Conservation (phyloP, 2,329 filamentous ascomycete species). For the Berkeleyomyces basicola region DNA sequence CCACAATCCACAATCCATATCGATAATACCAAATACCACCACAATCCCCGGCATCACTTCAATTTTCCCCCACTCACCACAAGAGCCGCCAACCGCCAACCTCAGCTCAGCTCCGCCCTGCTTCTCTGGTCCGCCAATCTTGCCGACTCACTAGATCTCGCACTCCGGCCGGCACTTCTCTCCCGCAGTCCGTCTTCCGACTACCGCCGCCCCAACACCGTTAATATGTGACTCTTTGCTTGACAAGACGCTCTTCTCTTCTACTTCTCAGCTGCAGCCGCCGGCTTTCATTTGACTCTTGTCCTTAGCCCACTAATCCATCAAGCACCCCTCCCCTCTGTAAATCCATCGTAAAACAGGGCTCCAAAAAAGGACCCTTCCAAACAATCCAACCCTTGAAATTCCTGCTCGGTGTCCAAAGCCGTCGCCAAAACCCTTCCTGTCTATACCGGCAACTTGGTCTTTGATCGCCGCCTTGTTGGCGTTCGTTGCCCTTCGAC, state of each 20-base stretch:
- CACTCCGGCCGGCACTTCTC: background rate
- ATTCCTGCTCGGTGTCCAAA: background rate
- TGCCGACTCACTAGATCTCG: background rate
- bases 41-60: background rate
- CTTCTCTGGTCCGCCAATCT: too few species aligned
- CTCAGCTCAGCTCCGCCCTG: too few species aligned
- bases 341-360: background rate
- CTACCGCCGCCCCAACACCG: conserved; percentile 2
- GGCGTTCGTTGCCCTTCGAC: background rate
- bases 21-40: background rate
- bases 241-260: conserved; percentile 6
- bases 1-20: background rate
- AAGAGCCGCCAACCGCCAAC: background rate
- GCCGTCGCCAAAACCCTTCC: background rate
- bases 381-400: background rate
- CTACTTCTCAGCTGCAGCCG: conserved; percentile 5
- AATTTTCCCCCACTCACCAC: background rate
- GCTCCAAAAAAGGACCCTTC: background rate
- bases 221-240: conserved; percentile 13
- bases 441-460: background rate
- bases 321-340: background rate
- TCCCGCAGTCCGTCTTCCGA: background rate
- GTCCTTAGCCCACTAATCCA: background rate
- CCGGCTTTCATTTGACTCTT: background rate
- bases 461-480: background rate